Base-by-base conservation (phyloP, 495 filamentous ascomycete genomes). In the Cairneyella variabilis region DNA sequence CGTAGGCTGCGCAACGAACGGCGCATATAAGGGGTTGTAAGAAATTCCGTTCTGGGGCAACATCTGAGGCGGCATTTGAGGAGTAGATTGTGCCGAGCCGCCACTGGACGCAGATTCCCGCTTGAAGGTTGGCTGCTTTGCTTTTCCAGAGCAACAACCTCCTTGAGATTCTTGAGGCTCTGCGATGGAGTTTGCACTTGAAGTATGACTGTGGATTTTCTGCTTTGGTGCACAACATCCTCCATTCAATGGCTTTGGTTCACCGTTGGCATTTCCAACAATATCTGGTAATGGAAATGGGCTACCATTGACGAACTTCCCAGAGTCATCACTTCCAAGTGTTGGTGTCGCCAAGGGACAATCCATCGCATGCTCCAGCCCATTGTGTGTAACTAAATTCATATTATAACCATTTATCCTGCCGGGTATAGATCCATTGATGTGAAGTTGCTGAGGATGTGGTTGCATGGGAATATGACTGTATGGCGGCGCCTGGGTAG, bases 201-300 rank as follows among this genome's bases (percentile, higher is more conserved):
- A 62, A 23, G 43, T 53, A 22, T 59, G 56, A 26, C 49, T 59
- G 32, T 62, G 60, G 32, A 17, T 46, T 25, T 49, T 53, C 26
- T 36, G 47, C 26, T 63, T 60, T 25, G 60, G 56, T 2, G 56
- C 53, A 45, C 60, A 63, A 28, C 60, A 63, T 2, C 51, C 27
- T 4, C 45, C 48, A 38, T 47, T 57, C 17, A 42, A 22, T 0
- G 28, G 26, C 10, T 20, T 47, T 14, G 16, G 20, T 34, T 34
- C 14, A 32, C 17, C 26, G 1, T 18, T 21, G 3, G 6, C n/a
- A 21, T 26, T 44, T 25, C 3, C 25, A 26, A 27, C 20, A 16
- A 23, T 20, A 3, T 44, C 40, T 26, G 37, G 39, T 9, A 40
- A 20, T 16, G 12, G 5, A 51, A 16, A 51, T 27, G 48, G 18